phyloP scores from a whole-genome alignment of 164 flowering plant species.

The Amborella trichopoda region DNA sequence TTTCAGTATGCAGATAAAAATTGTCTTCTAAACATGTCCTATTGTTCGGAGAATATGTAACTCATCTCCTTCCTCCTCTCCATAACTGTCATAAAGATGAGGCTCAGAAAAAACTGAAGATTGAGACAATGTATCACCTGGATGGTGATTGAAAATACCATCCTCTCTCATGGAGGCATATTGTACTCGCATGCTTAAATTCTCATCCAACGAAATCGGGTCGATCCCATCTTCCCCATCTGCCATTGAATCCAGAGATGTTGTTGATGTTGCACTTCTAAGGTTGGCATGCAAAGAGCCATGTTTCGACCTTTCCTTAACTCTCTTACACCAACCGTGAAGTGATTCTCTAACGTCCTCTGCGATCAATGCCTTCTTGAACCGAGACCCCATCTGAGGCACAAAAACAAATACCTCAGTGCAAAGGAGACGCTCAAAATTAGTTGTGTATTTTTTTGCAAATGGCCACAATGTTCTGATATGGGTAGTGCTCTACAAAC shows the following conservation, averaged over 20 bases:
- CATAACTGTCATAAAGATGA: neutral
- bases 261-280: slow-evolving; percentile 14
- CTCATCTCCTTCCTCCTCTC: too few relatives aligned
- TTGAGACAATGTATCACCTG: slow-evolving; percentile 1
- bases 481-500: too few relatives aligned
- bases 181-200: too few relatives aligned
- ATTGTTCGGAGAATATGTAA: too few relatives aligned
- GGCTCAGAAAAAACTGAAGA: slow-evolving; percentile 6
- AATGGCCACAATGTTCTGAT: too few relatives aligned
- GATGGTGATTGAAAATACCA: slow-evolving; percentile 5
- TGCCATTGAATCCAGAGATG: slow-evolving; percentile 17
- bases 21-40: too few relatives aligned
- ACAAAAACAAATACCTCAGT: too few relatives aligned
- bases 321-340: slow-evolving; percentile 54
- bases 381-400: slow-evolving; percentile 73
- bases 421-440: too few relatives aligned
- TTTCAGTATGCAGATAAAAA: too few relatives aligned
- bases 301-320: slow-evolving; percentile 19
- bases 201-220: too few relatives aligned
- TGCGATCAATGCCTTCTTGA: slow-evolving; percentile 53
- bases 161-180: slow-evolving; percentile 2
- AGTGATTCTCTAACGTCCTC: slow-evolving; percentile 53
- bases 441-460: too few relatives aligned
- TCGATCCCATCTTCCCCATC: slow-evolving; percentile 8
- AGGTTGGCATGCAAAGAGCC: slow-evolving; percentile 6